Evolutionary conservation across 1,284 basidiomycete genomes (phyloP).

Genomic region (Ceratobasidium sp.): DNA sequence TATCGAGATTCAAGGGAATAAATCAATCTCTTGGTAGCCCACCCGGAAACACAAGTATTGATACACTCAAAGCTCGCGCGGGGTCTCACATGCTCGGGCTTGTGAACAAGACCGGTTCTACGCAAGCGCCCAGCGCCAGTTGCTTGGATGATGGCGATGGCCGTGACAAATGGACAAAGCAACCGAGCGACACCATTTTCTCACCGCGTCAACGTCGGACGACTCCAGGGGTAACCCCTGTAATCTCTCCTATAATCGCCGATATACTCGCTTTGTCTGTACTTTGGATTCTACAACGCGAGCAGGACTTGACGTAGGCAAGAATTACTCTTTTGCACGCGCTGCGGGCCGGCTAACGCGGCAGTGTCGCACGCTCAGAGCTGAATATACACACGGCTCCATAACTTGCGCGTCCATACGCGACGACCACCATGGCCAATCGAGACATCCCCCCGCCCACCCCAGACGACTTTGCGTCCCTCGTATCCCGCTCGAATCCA

Average conservation of each 20-base stretch:
- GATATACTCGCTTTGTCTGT: not conserved
- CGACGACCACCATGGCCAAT: constrained; percentile 14
- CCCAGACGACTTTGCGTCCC: constrained; percentile 43
- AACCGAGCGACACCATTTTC: constrained; percentile 3
- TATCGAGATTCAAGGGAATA: too few species aligned
- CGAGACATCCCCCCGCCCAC: constrained; percentile 29
- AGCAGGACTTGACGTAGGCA: constrained; percentile 21
- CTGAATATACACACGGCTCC: not conserved
- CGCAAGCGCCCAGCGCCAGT: not conserved
- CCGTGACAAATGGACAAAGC: not conserved
- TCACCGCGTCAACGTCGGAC: constrained; percentile 6
- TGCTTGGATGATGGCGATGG: too few species aligned
- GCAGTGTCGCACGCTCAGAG: not conserved
- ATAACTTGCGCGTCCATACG: not conserved
- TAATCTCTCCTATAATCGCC: not conserved
- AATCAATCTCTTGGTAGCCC: too few species aligned
- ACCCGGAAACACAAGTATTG: too few species aligned
- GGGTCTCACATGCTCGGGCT: too few species aligned
- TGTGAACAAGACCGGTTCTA: too few species aligned
- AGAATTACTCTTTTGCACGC: not conserved
- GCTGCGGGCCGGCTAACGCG: constrained; percentile 5
- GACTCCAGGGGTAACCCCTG: constrained; percentile 4
- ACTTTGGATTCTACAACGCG: not conserved
- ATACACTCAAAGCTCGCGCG: too few species aligned
- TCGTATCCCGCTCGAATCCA: constrained; percentile 43